Percentiles rank a stretch among this genome's conserved stretches.
Conservation (phyloP, 257 asterid species). For the Galeopsis tetrahit region DNA sequence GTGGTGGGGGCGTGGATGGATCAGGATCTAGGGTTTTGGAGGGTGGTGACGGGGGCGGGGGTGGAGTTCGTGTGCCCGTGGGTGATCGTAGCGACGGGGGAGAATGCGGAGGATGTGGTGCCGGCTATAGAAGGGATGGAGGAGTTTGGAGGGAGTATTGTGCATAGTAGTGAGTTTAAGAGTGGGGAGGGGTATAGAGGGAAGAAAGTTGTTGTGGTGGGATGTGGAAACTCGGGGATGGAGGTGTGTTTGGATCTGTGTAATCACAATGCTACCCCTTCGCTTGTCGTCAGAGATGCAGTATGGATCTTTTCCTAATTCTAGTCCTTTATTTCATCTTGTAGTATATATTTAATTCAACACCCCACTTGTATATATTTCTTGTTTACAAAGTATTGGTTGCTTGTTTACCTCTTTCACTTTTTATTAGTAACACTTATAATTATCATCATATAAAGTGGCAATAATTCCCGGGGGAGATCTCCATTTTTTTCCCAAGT, state of each 20-base stretch:
- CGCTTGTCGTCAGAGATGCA: conserved; percentile 64
- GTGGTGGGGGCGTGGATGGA: conserved; percentile 58
- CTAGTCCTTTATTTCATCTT: not conserved
- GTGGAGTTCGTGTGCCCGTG: conserved; percentile 62
- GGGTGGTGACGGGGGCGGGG: conserved; percentile 45
- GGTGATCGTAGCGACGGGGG: conserved; percentile 92
- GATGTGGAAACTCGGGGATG: conserved; percentile 96
- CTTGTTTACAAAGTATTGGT: no score
- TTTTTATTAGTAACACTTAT: no score
- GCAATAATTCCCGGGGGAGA: no score
- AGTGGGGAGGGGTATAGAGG: conserved; percentile 63
- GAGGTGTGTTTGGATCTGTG: conserved; percentile 89
- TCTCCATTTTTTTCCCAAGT: no score
- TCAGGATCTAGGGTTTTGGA: conserved; percentile 48
- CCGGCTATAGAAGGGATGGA: conserved; percentile 65
- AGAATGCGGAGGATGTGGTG: conserved; percentile 80
- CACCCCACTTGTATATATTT: no score
- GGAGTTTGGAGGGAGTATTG: conserved; percentile 51
- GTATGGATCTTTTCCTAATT: conserved; percentile 43
- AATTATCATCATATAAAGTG: no score
- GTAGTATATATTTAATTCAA: not conserved
- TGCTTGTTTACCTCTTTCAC: no score
- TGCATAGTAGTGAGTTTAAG: conserved; percentile 69
- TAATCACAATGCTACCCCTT: conserved; percentile 60
- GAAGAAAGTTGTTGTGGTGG: conserved; percentile 74